phyloP scores from a whole-genome alignment of 1,284 basidiomycete species.

The Schizophyllum commune region DNA sequence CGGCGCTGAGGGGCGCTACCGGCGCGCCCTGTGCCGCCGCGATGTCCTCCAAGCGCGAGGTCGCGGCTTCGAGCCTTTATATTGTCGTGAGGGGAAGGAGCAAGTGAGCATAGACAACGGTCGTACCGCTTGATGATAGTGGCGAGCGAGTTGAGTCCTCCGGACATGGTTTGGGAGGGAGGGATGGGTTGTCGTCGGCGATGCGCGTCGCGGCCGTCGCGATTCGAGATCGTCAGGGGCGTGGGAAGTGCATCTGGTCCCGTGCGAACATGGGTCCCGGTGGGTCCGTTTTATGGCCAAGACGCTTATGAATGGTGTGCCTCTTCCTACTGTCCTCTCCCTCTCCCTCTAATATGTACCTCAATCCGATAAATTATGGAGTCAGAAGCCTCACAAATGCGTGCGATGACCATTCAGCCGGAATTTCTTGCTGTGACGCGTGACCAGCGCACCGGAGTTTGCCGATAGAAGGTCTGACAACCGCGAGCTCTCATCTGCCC shows the following conservation, averaged over 20 bases:
- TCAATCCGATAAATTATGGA: too few species aligned
- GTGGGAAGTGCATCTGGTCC: background rate
- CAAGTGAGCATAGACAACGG: background rate
- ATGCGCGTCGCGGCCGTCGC: background rate
- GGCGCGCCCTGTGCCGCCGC: constrained; percentile 39
- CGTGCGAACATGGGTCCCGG: background rate
- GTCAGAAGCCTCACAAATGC: too few species aligned
- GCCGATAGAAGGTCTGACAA: too few species aligned
- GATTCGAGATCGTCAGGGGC: background rate
- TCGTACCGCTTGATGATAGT: constrained; percentile 84
- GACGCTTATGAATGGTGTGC: too few species aligned
- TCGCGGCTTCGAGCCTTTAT: constrained; percentile 81
- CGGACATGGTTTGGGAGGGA: constrained; percentile 23
- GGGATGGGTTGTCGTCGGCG: background rate
- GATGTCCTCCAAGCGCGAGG: constrained; percentile 91
- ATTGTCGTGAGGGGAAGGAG: constrained; percentile 8
- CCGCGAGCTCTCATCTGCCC: too few species aligned
- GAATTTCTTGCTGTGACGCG: too few species aligned
- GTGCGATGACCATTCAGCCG: too few species aligned
- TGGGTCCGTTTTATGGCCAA: background rate
- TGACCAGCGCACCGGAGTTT: too few species aligned
- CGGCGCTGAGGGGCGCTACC: background rate
- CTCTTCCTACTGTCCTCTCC: too few species aligned
- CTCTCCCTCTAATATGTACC: too few species aligned
- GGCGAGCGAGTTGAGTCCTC: constrained; percentile 60